Evolutionary conservation across 2,329 filamentous ascomycete genomes (phyloP).

Genomic region (Zelopaecilomyces penicillatus): DNA sequence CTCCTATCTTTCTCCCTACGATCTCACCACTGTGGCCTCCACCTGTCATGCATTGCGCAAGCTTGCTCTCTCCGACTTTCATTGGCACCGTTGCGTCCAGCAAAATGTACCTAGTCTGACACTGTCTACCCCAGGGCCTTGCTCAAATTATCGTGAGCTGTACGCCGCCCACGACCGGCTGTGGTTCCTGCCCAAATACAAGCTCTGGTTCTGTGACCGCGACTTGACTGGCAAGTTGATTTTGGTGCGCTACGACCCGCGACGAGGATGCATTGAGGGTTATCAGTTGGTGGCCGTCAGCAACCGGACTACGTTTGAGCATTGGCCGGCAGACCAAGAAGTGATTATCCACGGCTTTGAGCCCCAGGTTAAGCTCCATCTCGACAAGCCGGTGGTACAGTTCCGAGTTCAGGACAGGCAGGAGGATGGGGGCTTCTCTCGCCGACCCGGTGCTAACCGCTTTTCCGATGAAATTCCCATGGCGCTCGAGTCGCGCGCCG

Average conservation of each 20-base stretch:
- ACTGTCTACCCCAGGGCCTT: conserved; percentile 49
- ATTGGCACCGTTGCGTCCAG: conserved; percentile 67
- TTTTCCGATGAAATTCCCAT: conserved; percentile 47
- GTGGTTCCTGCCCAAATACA: conserved; percentile 76
- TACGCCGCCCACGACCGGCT: conserved; percentile 67
- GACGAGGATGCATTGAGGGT: conserved; percentile 68
- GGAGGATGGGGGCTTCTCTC: conserved; percentile 13
- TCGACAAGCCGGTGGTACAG: conserved; percentile 63
- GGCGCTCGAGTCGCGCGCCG: conserved; percentile 34
- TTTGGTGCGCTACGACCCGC: conserved; percentile 66
- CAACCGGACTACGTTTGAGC: conserved; percentile 42
- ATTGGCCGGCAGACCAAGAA: conserved; percentile 56
- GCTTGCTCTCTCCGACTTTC: conserved; percentile 55
- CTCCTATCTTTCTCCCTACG: conserved; percentile 52
- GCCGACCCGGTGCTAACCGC: conserved; percentile 22
- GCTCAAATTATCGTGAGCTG: conserved; percentile 58
- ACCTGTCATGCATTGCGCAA: conserved; percentile 54
- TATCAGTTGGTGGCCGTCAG: conserved; percentile 66
- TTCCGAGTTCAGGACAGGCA: conserved; percentile 30
- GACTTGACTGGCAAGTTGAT: conserved; percentile 67
- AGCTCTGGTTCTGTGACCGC: conserved; percentile 78
- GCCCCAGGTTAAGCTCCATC: conserved; percentile 61
- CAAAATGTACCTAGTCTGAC: conserved; percentile 50
- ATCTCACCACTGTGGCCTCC: conserved; percentile 51
- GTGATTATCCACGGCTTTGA: conserved; percentile 67